These are phyloP conservation scores for Flaveria brownii DNA, from an alignment of 129 eudicot genomes.

Conservation along the genomic window DNA sequence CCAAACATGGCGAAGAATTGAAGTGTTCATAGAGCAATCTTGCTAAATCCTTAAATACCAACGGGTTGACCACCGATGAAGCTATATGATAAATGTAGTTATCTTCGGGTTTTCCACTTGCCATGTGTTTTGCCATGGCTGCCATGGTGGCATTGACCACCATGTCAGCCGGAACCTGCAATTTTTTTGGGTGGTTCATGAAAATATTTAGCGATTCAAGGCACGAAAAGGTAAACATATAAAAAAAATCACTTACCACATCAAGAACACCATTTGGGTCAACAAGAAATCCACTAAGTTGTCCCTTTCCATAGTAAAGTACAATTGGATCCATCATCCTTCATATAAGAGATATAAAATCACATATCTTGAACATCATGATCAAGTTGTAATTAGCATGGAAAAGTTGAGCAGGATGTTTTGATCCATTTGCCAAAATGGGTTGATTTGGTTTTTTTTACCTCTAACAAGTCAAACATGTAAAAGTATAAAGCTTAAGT, in stretches of 20 bases:
- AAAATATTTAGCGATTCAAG: neutral
- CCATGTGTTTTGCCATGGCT: slow-evolving; percentile 92
- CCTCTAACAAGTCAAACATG: neutral
- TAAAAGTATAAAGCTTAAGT: neutral
- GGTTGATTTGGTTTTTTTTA: neutral
- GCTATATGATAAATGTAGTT: slow-evolving; percentile 82
- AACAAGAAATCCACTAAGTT: slow-evolving; percentile 85
- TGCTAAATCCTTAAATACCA: slow-evolving; percentile 75
- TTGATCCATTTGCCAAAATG: neutral
- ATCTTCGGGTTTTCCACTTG: slow-evolving; percentile 58
- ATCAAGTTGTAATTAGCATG: slow-evolving; percentile 1
- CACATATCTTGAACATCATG: slow-evolving; percentile 13
- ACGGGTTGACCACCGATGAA: slow-evolving; percentile 90
- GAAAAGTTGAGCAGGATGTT: neutral
- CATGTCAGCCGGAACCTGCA: slow-evolving; percentile 98
- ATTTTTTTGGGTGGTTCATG: neutral
- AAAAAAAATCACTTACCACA: slow-evolving; percentile 55
- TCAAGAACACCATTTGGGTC: slow-evolving; percentile 95
- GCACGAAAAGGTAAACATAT: neutral
- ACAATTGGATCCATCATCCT: slow-evolving; percentile 99
- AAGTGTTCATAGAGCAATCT: slow-evolving; percentile 73
- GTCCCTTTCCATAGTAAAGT: slow-evolving; percentile 91
- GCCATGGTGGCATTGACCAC: slow-evolving; percentile 92
- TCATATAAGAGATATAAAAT: slow-evolving; percentile 17
- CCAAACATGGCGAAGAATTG: slow-evolving; percentile 62